phyloP scores from a whole-genome alignment of 106 monocot species.

The Triglochin maritima region DNA sequence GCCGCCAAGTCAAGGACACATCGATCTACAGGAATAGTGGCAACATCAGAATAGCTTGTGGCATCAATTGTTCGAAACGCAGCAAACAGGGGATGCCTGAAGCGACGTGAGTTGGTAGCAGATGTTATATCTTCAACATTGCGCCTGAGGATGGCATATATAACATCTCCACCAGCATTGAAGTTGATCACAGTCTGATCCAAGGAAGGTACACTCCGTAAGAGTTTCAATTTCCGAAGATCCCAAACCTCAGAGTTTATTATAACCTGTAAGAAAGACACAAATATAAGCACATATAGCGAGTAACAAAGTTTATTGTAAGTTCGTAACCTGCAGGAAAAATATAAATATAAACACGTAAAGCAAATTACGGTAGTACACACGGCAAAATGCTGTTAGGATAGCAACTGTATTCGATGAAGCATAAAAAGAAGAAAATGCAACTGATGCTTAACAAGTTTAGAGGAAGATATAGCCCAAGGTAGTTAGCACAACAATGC shows the following conservation, averaged over 20 bases:
- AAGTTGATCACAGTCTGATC: conserved; percentile 87
- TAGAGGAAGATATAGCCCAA: too few relatives aligned
- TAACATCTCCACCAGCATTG: conserved; percentile 70
- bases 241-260: conserved; percentile 99
- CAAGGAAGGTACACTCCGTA: conserved; percentile 76
- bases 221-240: conserved; percentile 79
- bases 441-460: too few relatives aligned
- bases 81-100: conserved; percentile 69
- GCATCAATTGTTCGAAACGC: conserved; percentile 96
- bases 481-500: too few relatives aligned
- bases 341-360: background rate
- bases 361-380: background rate
- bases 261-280: conserved; percentile 46
- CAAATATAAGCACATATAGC: background rate
- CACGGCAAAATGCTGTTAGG: too few relatives aligned
- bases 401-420: too few relatives aligned
- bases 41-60: conserved; percentile 73
- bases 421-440: too few relatives aligned
- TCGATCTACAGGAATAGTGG: conserved; percentile 79
- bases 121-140: conserved; percentile 87
- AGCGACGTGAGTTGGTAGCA: conserved; percentile 58
- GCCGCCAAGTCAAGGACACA: conserved; percentile 80
- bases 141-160: conserved; percentile 86
- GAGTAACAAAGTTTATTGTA: too few relatives aligned
- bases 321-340: conserved; percentile 45